phyloP scores from a whole-genome alignment of 176 grass and related monocot species.

The Melocanna baccifera region DNA sequence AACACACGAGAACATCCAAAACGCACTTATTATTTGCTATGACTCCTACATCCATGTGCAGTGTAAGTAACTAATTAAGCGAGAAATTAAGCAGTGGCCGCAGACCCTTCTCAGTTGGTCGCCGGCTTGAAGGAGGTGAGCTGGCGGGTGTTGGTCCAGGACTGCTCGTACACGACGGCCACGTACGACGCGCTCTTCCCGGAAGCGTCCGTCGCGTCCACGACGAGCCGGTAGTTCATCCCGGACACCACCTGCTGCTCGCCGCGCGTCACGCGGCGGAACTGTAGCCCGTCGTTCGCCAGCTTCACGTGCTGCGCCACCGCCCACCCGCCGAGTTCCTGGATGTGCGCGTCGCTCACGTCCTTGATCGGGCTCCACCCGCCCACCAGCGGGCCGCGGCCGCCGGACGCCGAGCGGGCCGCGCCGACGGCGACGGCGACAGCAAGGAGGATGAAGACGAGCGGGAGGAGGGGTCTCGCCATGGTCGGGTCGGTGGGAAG shows the following conservation, averaged over 20 bases:
- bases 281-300: background rate
- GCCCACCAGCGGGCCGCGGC: background rate
- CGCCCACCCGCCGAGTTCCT: constrained; percentile 42
- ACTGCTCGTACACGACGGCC: constrained; percentile 49
- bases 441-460: background rate
- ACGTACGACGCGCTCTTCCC: background rate
- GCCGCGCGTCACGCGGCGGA: constrained; percentile 28
- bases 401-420: background rate
- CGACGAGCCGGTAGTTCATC: constrained; percentile 44
- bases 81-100: background rate
- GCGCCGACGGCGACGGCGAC: background rate
- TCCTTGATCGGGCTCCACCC: constrained; percentile 31
- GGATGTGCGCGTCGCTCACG: constrained; percentile 15
- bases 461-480: background rate
- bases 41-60: too few species aligned
- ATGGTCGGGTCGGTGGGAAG: background rate
- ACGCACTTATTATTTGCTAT: background rate
- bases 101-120: background rate
- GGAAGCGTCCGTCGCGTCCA: background rate
- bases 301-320: background rate
- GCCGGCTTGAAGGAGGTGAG: constrained; percentile 46
- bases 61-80: background rate
- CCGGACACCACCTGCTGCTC: constrained; percentile 51
- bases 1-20: background rate
- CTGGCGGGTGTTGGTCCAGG: constrained; percentile 28